Percentiles rank a stretch among this genome's conserved stretches.
phyloP scores from a whole-genome alignment of 768 basidiomycete species.

The Clathrus columnatus region DNA sequence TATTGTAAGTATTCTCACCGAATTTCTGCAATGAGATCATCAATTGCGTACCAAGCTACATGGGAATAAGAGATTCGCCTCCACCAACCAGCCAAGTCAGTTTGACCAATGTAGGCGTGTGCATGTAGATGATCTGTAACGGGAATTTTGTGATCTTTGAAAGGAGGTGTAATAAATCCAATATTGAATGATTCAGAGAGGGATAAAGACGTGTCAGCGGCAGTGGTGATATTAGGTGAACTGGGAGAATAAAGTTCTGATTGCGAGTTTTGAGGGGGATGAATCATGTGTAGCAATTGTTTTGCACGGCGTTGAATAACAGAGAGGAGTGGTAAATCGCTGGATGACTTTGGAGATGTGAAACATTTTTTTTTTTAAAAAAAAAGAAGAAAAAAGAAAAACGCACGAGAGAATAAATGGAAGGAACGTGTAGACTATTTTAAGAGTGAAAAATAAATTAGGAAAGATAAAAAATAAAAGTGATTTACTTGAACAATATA shows the following conservation, averaged over 20 bases:
- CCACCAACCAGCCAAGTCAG: slow-evolving; percentile 68
- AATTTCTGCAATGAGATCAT: slow-evolving; percentile 76
- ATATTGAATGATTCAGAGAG: slow-evolving; percentile 40
- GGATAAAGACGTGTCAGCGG: slow-evolving; percentile 21
- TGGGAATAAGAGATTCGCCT: slow-evolving; percentile 56
- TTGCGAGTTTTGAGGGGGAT: slow-evolving; percentile 18
- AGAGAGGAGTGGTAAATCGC: slow-evolving; percentile 64
- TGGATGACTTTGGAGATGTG: slow-evolving; percentile 52
- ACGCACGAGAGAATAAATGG: slow-evolving; percentile 64
- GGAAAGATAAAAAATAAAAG: background rate
- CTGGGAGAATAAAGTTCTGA: slow-evolving; percentile 16
- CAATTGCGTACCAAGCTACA: slow-evolving; percentile 66
- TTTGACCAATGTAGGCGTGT: slow-evolving; percentile 60
- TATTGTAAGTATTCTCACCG: no score
- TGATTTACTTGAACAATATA: slow-evolving; percentile 64
- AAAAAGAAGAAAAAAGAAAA: slow-evolving; percentile 6
- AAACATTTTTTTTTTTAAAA: no score
- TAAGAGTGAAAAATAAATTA: slow-evolving; percentile 7
- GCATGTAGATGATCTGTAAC: slow-evolving; percentile 73
- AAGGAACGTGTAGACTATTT: slow-evolving; percentile 64
- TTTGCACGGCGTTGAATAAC: slow-evolving; percentile 49
- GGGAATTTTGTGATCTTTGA: slow-evolving; percentile 69
- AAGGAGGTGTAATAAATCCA: slow-evolving; percentile 73
- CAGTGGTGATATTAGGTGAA: slow-evolving; percentile 17
- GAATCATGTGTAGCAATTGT: slow-evolving; percentile 43